Base-by-base conservation (phyloP, 306 rosid species). In the Pterocarpus santalinus region DNA sequence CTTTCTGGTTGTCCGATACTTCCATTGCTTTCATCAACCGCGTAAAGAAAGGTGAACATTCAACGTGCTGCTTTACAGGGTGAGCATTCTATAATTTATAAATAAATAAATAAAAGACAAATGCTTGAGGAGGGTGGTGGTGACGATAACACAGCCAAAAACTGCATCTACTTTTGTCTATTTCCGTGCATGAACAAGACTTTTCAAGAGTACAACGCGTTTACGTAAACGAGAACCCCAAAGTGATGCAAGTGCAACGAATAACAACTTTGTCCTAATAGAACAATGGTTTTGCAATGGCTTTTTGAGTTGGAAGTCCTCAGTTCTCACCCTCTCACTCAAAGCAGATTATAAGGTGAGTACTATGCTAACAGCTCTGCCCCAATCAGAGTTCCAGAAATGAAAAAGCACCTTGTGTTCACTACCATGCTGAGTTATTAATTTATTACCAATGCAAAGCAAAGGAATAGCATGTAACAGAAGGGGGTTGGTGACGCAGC, bases 151-250 rank as follows among this genome's bases (percentile, higher is more conserved):
- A n/a, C n/a, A n/a, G n/a, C n/a, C n/a, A n/a, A n/a, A n/a, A n/a
- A n/a, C n/a, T n/a, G n/a, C n/a, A n/a, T n/a, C n/a, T n/a, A n/a
- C n/a, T n/a, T n/a, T n/a, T n/a, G n/a, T n/a, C n/a, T n/a, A n/a
- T n/a, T n/a, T n/a, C n/a, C n/a, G n/a, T n/a, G n/a, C n/a, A n/a
- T n/a, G n/a, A n/a, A 60, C 57, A 33, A 49, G 47, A 66, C 80
- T 81, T 66, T 72, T 69, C 32, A 4, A 67, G 78, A 51, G 68
- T 81, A 70, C 81, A 57, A 85, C 73, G 64, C 83, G 77, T 41
- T 72, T 49, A 72, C 83, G 76, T 57, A 74, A 81, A 80, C 43
- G 0, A 34, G 30, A 64, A 65, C 71, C 65, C 70, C 58, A 12
- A 77, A 43, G 49, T 44, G 33, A 65, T 65, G 80, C 76, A 72